Percentiles rank a stretch among this genome's conserved stretches.
phyloP scores from a whole-genome alignment of 306 rosid species.

The Cucumis cinereus region DNA sequence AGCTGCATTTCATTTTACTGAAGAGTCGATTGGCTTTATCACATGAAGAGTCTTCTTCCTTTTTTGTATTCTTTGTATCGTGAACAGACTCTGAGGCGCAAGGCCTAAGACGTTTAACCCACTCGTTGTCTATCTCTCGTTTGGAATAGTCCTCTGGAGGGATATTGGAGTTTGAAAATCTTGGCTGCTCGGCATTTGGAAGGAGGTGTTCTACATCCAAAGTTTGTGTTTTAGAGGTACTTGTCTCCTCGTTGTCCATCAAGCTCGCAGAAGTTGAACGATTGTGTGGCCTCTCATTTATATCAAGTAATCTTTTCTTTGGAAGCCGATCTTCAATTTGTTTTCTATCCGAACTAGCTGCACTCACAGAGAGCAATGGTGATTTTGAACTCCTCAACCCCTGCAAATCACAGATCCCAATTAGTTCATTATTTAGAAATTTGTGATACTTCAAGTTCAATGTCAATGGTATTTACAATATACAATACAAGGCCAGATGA shows the following conservation, averaged over 20 bases:
- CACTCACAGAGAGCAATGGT: constrained; percentile 18
- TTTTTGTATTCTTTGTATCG: constrained; percentile 39
- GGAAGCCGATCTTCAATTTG: constrained; percentile 17
- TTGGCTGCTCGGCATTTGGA: constrained; percentile 34
- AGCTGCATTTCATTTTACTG: constrained; percentile 18
- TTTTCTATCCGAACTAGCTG: constrained; percentile 24
- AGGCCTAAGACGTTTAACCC: constrained; percentile 73
- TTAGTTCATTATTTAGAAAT: constrained; percentile 10
- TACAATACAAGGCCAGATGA: not conserved
- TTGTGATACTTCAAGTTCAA: not conserved
- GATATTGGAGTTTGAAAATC: constrained; percentile 26
- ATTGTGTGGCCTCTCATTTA: constrained; percentile 38
- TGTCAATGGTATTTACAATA: not conserved
- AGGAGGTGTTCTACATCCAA: constrained; percentile 54
- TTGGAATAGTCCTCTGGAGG: constrained; percentile 23
- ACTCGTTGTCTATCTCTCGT: constrained; percentile 46
- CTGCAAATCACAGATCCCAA: constrained; percentile 33
- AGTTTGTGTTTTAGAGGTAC: constrained; percentile 78
- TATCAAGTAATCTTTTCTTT: constrained; percentile 27
- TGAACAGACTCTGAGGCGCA: constrained; percentile 25
- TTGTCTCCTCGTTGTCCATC: constrained; percentile 42
- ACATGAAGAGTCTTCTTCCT: constrained; percentile 37
- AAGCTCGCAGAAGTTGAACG: constrained; percentile 25
- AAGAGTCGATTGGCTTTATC: constrained; percentile 22
- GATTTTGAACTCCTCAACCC: constrained; percentile 27